A percentile compares a stretch with the other conserved stretches of the same genome.
These are phyloP conservation scores for Baorangia bicolor DNA, from an alignment of 768 basidiomycete genomes.

Conservation along the genomic window DNA sequence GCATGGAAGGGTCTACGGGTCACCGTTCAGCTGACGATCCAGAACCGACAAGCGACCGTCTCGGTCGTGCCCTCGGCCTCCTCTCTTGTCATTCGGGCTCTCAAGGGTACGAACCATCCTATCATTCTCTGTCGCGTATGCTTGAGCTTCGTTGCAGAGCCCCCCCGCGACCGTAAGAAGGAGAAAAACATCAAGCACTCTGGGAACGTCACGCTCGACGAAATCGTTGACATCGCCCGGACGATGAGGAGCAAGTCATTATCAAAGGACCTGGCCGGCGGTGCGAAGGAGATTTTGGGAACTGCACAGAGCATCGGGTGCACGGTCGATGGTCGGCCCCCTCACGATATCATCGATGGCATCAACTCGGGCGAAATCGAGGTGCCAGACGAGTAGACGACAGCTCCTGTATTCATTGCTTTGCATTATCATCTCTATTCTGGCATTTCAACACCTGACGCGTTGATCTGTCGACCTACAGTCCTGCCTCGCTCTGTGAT, in stretches of 20 bases:
- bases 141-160: slow-evolving; percentile 55
- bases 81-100: slow-evolving; percentile 94
- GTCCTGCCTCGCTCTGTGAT: not conserved
- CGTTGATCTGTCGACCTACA: not conserved
- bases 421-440: slow-evolving; percentile 12
- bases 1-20: slow-evolving; percentile 99
- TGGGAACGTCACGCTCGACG: slow-evolving; percentile 91
- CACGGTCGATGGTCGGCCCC: slow-evolving; percentile 89
- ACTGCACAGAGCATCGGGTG: slow-evolving; percentile 97
- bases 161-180: slow-evolving; percentile 99
- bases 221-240: slow-evolving; percentile 93
- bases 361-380: slow-evolving; percentile 85
- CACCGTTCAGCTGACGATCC: slow-evolving; percentile 97
- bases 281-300: slow-evolving; percentile 96
- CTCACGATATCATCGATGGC: slow-evolving; percentile 90
- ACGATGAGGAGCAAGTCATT: slow-evolving; percentile 94
- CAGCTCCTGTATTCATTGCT: slow-evolving; percentile 18
- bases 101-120: slow-evolving; percentile 75
- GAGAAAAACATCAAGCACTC: slow-evolving; percentile 99
- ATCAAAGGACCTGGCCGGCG: slow-evolving; percentile 85
- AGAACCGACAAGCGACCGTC: slow-evolving; percentile 98
- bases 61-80: slow-evolving; percentile 97
- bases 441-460: slow-evolving; percentile 10
- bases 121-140: not conserved
- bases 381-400: slow-evolving; percentile 76